Conservation (phyloP, 2,329 filamentous ascomycete species). For the Alternaria conjuncta region DNA sequence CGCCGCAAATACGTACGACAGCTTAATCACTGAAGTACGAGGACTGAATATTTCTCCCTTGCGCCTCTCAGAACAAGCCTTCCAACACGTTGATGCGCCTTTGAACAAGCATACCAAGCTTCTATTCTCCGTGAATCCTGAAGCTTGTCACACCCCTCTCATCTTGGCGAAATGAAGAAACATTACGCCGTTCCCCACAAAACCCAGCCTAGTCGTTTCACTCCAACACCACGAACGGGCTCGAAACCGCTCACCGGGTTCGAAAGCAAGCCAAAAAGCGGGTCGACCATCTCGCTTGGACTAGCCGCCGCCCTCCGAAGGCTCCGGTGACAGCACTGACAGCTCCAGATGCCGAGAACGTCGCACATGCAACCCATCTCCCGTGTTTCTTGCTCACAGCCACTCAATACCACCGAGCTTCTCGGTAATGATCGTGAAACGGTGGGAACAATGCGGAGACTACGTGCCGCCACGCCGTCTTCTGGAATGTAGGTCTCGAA, state of each 20-base stretch:
- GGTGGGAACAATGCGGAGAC: not conserved
- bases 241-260: not conserved
- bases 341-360: not conserved
- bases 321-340: not conserved
- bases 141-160: not conserved
- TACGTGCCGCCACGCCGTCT: not conserved
- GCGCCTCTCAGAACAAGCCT: not conserved
- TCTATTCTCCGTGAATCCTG: not conserved
- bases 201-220: not conserved
- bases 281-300: not conserved
- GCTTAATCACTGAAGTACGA: not conserved
- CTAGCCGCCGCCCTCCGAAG: not conserved
- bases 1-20: not conserved
- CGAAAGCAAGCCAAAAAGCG: not conserved
- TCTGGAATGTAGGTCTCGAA: not conserved
- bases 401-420: not conserved
- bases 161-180: constrained; percentile 2
- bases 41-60: not conserved
- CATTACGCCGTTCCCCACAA: not conserved
- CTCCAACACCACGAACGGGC: not conserved
- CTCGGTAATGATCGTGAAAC: not conserved
- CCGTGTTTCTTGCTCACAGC: not conserved
- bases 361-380: not conserved
- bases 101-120: not conserved
- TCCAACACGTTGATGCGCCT: not conserved